Evolutionary conservation across 164 flowering plant species (phyloP).

Genomic region (Buxus sempervirens): DNA sequence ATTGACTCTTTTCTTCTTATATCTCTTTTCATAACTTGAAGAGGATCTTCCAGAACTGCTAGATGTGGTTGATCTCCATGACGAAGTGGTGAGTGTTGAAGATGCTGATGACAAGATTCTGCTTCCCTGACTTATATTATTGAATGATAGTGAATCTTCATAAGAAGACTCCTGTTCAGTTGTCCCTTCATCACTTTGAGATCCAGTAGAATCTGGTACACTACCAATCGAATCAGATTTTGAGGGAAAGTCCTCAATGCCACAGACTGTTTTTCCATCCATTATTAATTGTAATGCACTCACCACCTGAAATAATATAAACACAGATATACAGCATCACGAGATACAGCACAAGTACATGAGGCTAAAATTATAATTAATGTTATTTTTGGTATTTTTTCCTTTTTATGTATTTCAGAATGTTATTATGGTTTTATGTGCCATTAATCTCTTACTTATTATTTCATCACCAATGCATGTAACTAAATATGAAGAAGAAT

Average conservation of each 20-base stretch:
- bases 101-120: constrained; percentile 14
- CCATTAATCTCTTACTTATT: too few species aligned
- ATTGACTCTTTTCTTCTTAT: constrained; percentile 13
- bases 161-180: constrained; percentile 8
- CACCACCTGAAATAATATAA: constrained; percentile 21
- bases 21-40: constrained; percentile 7
- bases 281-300: constrained; percentile 9
- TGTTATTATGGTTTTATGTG: too few species aligned
- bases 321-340: constrained; percentile 2
- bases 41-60: constrained; percentile 4
- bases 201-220: constrained; percentile 2
- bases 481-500: too few species aligned
- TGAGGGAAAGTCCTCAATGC: constrained; percentile 19
- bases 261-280: constrained; percentile 11
- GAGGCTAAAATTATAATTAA: neutral
- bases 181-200: constrained; percentile 16
- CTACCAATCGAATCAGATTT: constrained; percentile 13
- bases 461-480: too few species aligned
- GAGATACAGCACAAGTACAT: neutral
- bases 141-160: constrained; percentile 13
- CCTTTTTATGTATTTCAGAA: too few species aligned
- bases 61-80: constrained; percentile 15
- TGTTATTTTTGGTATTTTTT: too few species aligned
- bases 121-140: constrained; percentile 13
- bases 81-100: constrained; percentile 13